Conservation (phyloP, 2,329 filamentous ascomycete genomes). For the Ceratocystis diversiconidia region DNA sequence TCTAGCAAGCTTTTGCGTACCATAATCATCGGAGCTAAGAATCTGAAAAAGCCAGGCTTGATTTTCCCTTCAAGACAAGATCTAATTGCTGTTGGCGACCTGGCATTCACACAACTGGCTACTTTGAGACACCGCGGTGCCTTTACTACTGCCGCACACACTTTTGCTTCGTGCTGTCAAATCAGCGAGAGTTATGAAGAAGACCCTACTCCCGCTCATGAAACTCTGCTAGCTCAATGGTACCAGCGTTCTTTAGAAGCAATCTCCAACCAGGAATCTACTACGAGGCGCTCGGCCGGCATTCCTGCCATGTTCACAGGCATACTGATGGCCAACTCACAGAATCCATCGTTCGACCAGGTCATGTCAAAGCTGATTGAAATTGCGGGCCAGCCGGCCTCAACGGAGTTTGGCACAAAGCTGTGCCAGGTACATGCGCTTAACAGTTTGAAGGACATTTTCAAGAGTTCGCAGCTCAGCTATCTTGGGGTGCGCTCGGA, state of each 20-base stretch:
- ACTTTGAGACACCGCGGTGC: slow-evolving; percentile 79
- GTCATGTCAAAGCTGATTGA: slow-evolving; percentile 48
- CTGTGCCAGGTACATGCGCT: slow-evolving; percentile 87
- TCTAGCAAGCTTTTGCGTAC: slow-evolving; percentile 63
- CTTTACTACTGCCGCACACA: slow-evolving; percentile 82
- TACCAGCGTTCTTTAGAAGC: slow-evolving; percentile 57
- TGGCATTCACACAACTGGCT: slow-evolving; percentile 71
- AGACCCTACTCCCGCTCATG: slow-evolving; percentile 21
- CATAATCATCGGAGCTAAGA: slow-evolving; percentile 41
- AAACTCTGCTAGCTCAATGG: slow-evolving; percentile 49
- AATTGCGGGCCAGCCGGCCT: slow-evolving; percentile 40
- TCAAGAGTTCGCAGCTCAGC: slow-evolving; percentile 66
- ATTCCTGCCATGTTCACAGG: slow-evolving; percentile 77
- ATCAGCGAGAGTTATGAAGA: slow-evolving; percentile 36
- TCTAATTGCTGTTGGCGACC: slow-evolving; percentile 52
- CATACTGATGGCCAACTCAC: slow-evolving; percentile 53
- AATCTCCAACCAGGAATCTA: slow-evolving; percentile 62
- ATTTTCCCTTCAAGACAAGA: slow-evolving; percentile 38
- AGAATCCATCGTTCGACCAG: slow-evolving; percentile 44
- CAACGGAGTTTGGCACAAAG: slow-evolving; percentile 47
- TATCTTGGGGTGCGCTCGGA: slow-evolving; percentile 60
- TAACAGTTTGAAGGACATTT: slow-evolving; percentile 85
- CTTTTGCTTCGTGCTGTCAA: slow-evolving; percentile 69
- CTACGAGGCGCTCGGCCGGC: slow-evolving; percentile 81
- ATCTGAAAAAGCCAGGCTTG: slow-evolving; percentile 30